phyloP scores from a whole-genome alignment of 1,284 basidiomycete genomes.

The Malassezia obtusa region DNA sequence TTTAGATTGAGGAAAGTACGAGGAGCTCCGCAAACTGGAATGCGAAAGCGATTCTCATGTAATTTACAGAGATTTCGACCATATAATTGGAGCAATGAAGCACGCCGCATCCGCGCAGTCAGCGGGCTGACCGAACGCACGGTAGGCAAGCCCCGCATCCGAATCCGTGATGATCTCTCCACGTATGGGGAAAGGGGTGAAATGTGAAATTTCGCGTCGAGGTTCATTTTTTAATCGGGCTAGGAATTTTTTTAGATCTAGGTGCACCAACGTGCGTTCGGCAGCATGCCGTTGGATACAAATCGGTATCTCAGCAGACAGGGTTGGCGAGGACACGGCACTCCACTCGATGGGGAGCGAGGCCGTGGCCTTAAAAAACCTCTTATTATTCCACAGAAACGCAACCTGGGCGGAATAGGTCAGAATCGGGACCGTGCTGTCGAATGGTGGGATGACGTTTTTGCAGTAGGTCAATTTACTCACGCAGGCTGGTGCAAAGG shows the following conservation, averaged over 20 bases:
- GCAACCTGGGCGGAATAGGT: slow-evolving; percentile 39
- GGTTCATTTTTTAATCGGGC: too few species aligned
- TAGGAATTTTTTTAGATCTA: background rate
- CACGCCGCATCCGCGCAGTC: background rate
- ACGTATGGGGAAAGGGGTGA: too few species aligned
- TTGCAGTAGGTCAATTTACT: slow-evolving; percentile 22
- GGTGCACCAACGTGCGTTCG: background rate
- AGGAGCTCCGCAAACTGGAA: background rate
- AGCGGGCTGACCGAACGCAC: background rate
- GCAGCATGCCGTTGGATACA: slow-evolving; percentile 39
- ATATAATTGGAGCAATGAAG: too few species aligned
- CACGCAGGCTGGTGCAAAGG: slow-evolving; percentile 28
- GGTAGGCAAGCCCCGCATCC: background rate
- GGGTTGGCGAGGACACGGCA: slow-evolving; percentile 43
- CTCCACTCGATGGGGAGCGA: slow-evolving; percentile 34
- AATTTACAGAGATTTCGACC: too few species aligned
- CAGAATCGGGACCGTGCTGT: slow-evolving; percentile 43
- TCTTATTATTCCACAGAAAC: slow-evolving; percentile 39
- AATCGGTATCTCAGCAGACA: slow-evolving; percentile 30
- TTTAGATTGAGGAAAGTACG: slow-evolving; percentile 2
- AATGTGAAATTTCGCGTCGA: background rate
- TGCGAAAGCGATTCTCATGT: background rate
- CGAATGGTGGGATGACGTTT: slow-evolving; percentile 48
- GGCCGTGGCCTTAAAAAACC: slow-evolving; percentile 46
- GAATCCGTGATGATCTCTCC: too few species aligned